These are phyloP conservation scores for Centaurea solstitialis DNA, from an alignment of 129 eudicot genomes.

Conservation along the genomic window DNA sequence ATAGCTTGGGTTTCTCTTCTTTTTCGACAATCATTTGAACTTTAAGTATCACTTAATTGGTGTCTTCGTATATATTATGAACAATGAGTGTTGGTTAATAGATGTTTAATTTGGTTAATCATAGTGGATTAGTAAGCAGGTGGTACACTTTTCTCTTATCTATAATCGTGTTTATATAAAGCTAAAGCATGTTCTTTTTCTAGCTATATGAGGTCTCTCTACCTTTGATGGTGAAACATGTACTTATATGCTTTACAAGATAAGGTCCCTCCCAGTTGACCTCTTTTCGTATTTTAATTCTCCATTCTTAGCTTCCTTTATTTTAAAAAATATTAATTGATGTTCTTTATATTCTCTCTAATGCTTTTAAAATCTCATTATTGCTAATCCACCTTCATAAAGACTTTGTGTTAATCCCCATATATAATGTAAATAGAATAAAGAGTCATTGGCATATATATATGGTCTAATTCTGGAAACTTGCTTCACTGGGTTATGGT, in stretches of 20 bases:
- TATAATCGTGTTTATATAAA: background rate
- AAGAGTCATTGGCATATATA: too few relatives aligned
- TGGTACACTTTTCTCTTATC: background rate
- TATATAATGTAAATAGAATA: too few relatives aligned
- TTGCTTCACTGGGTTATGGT: too few relatives aligned
- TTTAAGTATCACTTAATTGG: background rate
- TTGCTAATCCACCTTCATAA: conserved; percentile 2
- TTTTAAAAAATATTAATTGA: too few relatives aligned
- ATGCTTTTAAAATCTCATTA: conserved; percentile 3
- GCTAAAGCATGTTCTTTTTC: background rate
- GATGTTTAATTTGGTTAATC: too few relatives aligned
- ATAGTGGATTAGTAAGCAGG: background rate
- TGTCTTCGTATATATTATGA: too few relatives aligned
- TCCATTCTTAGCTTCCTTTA: background rate
- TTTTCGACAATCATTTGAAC: background rate
- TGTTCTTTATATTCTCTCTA: background rate
- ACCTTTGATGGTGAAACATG: background rate
- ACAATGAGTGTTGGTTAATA: too few relatives aligned
- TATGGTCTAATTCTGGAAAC: too few relatives aligned
- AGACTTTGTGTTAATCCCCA: background rate
- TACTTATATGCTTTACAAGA: background rate
- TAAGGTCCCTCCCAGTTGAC: background rate
- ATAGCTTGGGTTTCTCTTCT: background rate
- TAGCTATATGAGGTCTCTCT: background rate
- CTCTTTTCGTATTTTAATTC: too few relatives aligned